Conservation (phyloP, 805 yeast species). For the Metschnikowia lachancei region DNA sequence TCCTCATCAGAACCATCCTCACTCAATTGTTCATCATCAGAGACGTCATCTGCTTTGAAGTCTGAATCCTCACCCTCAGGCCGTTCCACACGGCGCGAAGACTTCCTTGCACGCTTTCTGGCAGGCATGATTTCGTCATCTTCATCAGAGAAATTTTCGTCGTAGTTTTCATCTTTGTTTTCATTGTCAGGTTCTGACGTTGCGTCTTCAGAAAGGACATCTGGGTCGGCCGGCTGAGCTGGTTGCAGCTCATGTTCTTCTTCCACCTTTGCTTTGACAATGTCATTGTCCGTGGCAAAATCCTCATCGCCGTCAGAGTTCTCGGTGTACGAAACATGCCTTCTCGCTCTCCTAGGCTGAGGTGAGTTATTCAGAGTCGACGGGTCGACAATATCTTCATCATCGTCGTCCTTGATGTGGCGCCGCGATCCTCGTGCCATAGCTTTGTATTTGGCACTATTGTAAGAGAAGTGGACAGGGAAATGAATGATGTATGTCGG, state of each 20-base stretch:
- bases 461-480: constrained; percentile 18
- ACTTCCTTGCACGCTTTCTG: constrained; percentile 14
- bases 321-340: constrained; percentile 15
- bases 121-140: constrained; percentile 14
- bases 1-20: constrained; percentile 20
- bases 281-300: constrained; percentile 7
- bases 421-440: constrained; percentile 21
- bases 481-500: constrained; percentile 9
- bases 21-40: constrained; percentile 14
- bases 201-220: constrained; percentile 1
- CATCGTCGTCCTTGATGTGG: constrained; percentile 12
- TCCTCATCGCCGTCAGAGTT: constrained; percentile 15
- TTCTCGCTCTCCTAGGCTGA: constrained; percentile 12
- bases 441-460: constrained; percentile 9
- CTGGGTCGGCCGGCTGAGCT: constrained; percentile 1
- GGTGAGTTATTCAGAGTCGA: constrained; percentile 1
- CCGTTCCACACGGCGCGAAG: constrained; percentile 5
- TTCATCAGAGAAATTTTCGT: constrained; percentile 15
- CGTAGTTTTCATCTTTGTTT: constrained; percentile 12
- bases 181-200: constrained; percentile 9
- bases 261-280: constrained; percentile 6
- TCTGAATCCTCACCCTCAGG: constrained; percentile 21
- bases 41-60: constrained; percentile 16
- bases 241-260: not conserved
- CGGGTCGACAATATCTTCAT: constrained; percentile 4